Percentiles rank a stretch among this genome's conserved stretches.
Conservation (phyloP, 2,329 filamentous ascomycete genomes). For the Lojkania enalia region DNA sequence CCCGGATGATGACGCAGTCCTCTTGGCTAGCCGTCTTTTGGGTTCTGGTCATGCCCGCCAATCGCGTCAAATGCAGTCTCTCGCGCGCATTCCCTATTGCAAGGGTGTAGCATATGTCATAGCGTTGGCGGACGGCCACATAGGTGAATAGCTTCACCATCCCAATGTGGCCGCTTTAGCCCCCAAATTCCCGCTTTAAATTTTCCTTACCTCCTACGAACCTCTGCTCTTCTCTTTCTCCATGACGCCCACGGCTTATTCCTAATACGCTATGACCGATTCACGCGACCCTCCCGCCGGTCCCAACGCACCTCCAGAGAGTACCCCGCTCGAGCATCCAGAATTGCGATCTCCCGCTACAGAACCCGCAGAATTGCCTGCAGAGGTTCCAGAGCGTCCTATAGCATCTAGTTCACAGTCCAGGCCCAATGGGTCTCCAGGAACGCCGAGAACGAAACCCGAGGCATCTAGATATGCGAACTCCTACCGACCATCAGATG, state of each 20-base stretch:
- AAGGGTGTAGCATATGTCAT: constrained; percentile 5
- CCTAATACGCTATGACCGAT: constrained; percentile 14
- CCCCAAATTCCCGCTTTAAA: background rate
- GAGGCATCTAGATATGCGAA: constrained; percentile 33
- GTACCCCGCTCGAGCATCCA: constrained; percentile 14
- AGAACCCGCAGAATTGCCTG: constrained; percentile 16
- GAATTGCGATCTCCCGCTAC: no score
- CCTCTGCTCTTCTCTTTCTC: no score
- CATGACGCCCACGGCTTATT: constrained; percentile 14
- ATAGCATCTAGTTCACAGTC: constrained; percentile 5
- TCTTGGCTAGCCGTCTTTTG: background rate
- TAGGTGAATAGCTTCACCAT: background rate
- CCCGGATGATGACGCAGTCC: background rate
- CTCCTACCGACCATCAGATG: constrained; percentile 27
- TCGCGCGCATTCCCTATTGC: background rate
- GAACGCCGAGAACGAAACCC: constrained; percentile 20
- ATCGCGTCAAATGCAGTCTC: background rate
- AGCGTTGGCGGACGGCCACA: background rate
- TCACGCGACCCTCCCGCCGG: constrained; percentile 22
- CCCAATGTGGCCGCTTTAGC: constrained; percentile 3
- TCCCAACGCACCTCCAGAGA: constrained; percentile 22
- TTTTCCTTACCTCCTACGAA: background rate
- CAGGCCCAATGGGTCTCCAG: constrained; percentile 8
- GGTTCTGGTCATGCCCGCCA: background rate
- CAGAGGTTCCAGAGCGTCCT: constrained; percentile 10